Evolutionary conservation across 305 asterid species (phyloP), one percentile per base, ranked within the genome.

Genomic region (Ajuga reptans): DNA sequence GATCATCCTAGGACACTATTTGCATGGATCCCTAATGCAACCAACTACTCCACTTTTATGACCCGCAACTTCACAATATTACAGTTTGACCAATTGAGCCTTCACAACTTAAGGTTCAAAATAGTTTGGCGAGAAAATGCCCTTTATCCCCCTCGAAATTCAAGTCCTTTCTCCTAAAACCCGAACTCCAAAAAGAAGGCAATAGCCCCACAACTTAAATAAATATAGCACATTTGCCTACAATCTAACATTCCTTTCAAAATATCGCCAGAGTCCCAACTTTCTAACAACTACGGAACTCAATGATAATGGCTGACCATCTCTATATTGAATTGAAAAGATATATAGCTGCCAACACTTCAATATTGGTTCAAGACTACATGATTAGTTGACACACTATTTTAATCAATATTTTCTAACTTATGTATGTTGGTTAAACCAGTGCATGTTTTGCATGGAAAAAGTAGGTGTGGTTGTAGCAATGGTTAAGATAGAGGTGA

Each of bases 401-500:
- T 55, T 55, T 27, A 64, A 45, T 46, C 21, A 37, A 42, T 45
- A 33, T 47, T 53, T 27, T 11, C 49, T 31, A 29, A 29, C 64
- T 37, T 29, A 9, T 37, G 43, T 43, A 31, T 24, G 39, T 56
- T 12, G 54, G 49, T 51, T 76, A 31, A 12, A 1, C 15, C 50
- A 51, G 57, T 14, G 42, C 34, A 43, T 64, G 54, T 7, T 41
- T 29, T 5, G 63, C 54, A 60, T 63, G 54, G 49, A 34, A 31
- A 9, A 45, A 56, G 52, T 68, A 39, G 63, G 10, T 15, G 49
- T 69, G 63, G 31, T 15, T 11, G 12, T 27, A 17, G 10, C 60
- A 68, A 14, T 65, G 52, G 21, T 59, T 62, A 45, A 71, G 69
- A 66, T 42, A 80, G 60, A 64, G 76, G 76, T 63, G 47, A 64